Base-by-base conservation (phyloP, 2,329 filamentous ascomycete species). In the Beauveria bassiana region DNA sequence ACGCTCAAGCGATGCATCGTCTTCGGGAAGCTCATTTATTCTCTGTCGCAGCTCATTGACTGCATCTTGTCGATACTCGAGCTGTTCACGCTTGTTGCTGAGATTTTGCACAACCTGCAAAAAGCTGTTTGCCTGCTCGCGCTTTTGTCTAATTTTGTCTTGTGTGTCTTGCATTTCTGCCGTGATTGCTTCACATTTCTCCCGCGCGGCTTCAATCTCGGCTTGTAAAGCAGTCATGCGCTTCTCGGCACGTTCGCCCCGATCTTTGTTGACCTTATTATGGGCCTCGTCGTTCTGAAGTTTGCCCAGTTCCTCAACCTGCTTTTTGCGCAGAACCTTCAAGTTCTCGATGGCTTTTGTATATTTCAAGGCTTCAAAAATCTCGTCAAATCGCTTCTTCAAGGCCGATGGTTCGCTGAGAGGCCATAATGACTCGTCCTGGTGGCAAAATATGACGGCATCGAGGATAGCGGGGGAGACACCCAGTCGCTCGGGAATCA, bases 281-380 rank as follows among this genome's bases (percentile, higher is more conserved):
- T 92, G 85, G 46, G 86, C 81, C 70, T 96, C 91, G 63, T 89
- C 83, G 49, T 88, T 84, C 69, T 90, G 91, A 62, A 89, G 82
- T 64, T 87, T 84, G 18, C 79, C 83, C 10, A 98, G 81, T 64
- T 93, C 83, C 65, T 89, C 86, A 42, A 87, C 88, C 66, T 96
- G 88, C 66, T 87, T 88, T 76, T 98, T 99, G 45, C 88, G 83
- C 55, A 98, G 80, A 10, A 86, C 73, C 71, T 96, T 97, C 71
- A 99, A 89, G 72, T 96, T 96, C 51, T 97, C 93, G 63, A 99
- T 96, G 20, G 93, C 95, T 70, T 96, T 97, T 40, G 93, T 96
- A 74, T 98, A 99, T 72, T 96, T 97, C 75, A 91, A 81, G 1
- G 95, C 95, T 75, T 98, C 95, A 67, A 99, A 99, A 12, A 99